A percentile compares a stretch with the other conserved stretches of the same genome.
phyloP scores from a whole-genome alignment of 2,329 filamentous ascomycete species.

The Xenosphaeropsis pyriputrescens region DNA sequence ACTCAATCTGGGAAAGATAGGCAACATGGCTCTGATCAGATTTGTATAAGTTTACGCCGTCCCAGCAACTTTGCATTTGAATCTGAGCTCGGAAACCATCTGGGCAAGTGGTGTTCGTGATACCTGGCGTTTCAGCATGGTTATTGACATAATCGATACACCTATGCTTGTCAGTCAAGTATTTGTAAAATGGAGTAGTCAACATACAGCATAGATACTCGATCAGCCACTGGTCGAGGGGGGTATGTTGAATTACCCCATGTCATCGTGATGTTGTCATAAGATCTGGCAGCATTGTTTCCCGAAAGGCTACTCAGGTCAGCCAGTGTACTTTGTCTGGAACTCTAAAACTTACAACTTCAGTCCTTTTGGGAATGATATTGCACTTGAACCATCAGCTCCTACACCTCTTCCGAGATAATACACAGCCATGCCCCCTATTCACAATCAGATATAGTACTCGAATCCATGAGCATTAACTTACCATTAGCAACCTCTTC shows the following conservation, averaged over 20 bases:
- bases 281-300: constrained; percentile 24
- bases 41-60: constrained; percentile 36
- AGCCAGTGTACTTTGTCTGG: too few species aligned
- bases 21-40: constrained; percentile 24
- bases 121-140: constrained; percentile 29
- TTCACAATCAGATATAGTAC: too few species aligned
- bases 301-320: constrained; percentile 27
- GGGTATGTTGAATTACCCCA: constrained; percentile 19
- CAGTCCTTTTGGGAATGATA: constrained; percentile 40
- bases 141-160: constrained; percentile 5
- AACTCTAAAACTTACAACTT: constrained; percentile 24
- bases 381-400: constrained; percentile 20
- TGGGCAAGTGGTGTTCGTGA: constrained; percentile 39
- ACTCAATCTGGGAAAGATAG: constrained; percentile 21
- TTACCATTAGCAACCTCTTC: constrained; percentile 37
- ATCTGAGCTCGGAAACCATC: constrained; percentile 44
- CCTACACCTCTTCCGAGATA: constrained; percentile 45
- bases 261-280: constrained; percentile 16
- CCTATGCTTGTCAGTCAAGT: neutral
- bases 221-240: constrained; percentile 17
- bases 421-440: constrained; percentile 24
- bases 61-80: constrained; percentile 49
- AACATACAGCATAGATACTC: constrained; percentile 16
- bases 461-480: neutral
- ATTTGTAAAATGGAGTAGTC: constrained; percentile 4